Percentiles rank a stretch among this genome's conserved stretches.
Conservation (phyloP, 1,284 basidiomycete genomes). For the Ustilago crameri region DNA sequence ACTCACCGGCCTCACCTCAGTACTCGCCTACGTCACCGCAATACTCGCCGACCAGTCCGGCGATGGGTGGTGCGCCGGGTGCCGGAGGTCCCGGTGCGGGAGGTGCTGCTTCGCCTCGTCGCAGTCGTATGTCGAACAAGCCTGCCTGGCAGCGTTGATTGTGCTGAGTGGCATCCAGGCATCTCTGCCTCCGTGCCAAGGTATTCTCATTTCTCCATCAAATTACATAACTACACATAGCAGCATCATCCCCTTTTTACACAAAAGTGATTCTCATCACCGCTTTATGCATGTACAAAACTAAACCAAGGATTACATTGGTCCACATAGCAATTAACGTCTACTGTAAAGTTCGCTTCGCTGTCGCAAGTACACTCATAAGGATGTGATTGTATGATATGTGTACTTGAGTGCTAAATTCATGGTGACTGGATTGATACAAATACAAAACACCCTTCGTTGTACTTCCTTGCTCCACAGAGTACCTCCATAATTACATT, state of each 20-base stretch:
- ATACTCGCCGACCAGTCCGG: conserved; percentile 61
- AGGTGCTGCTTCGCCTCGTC: conserved; percentile 57
- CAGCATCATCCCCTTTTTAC: conserved; percentile 12
- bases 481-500: too few relatives aligned
- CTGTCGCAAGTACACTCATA: neutral
- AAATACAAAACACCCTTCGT: too few relatives aligned
- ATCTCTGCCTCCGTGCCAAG: neutral
- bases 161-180: too few relatives aligned
- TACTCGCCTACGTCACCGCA: conserved; percentile 64
- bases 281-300: neutral
- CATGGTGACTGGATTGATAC: too few relatives aligned
- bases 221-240: conserved; percentile 1
- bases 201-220: neutral
- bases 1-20: conserved; percentile 67
- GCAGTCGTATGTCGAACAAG: conserved; percentile 61
- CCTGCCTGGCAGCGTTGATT: conserved; percentile 60
- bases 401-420: neutral
- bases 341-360: too few relatives aligned
- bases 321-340: too few relatives aligned
- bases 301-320: too few relatives aligned
- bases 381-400: neutral
- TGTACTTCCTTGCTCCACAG: too few relatives aligned
- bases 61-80: conserved; percentile 43
- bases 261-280: neutral
- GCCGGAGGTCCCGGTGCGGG: conserved; percentile 45